A percentile compares a stretch with the other conserved stretches of the same genome.
Conservation (phyloP, 2,329 filamentous ascomycete genomes). For the Fragosphaeria purpurea region DNA sequence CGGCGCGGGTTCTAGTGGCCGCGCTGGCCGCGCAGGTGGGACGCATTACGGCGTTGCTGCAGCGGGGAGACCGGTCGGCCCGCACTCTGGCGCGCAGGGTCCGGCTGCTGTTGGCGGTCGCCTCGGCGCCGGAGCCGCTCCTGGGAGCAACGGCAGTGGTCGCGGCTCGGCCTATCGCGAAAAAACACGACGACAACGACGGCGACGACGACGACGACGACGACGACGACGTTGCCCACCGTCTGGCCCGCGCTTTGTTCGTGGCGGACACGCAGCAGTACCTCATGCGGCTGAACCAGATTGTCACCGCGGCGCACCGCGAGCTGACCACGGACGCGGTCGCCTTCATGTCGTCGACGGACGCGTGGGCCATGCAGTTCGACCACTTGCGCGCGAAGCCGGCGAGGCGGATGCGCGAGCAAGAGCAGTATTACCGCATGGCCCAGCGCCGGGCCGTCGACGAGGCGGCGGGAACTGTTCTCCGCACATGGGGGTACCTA, state of each 20-base stretch:
- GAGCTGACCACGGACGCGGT: not conserved
- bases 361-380: not conserved
- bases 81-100: constrained; percentile 9
- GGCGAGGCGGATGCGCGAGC: not conserved
- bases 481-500: not conserved
- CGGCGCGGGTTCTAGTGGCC: constrained; percentile 25
- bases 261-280: constrained; percentile 8
- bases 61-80: constrained; percentile 3
- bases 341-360: not conserved
- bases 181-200: not conserved
- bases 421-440: constrained; percentile 10
- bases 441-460: constrained; percentile 9
- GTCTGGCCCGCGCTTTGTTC: constrained; percentile 4
- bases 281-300: constrained; percentile 3
- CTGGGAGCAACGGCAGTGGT: not conserved
- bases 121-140: constrained; percentile 1
- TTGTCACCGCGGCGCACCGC: not conserved
- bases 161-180: too few relatives aligned
- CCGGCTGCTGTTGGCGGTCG: constrained; percentile 10
- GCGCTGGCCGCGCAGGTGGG: constrained; percentile 20
- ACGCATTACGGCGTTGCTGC: constrained; percentile 12
- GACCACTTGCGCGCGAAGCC: not conserved
- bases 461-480: not conserved
- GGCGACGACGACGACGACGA: not conserved
- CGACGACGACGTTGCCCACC: not conserved